Evolutionary conservation across 352 stramenopile genomes (phyloP).

Genomic region (Phytophthora aleatoria): DNA sequence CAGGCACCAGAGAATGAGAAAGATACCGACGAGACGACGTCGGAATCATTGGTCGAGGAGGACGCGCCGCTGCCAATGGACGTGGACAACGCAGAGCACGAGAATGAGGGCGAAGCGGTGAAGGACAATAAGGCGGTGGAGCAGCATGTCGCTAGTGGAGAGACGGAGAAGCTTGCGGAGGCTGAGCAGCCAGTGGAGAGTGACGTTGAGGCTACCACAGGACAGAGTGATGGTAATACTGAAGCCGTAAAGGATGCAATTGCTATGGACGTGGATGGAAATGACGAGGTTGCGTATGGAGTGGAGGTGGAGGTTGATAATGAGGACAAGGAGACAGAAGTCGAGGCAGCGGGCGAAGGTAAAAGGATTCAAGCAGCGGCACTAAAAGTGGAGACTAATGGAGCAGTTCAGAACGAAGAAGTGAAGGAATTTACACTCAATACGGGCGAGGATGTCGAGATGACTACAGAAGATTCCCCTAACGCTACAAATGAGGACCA

Average conservation of each 20-base stretch:
- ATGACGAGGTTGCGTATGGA: neutral
- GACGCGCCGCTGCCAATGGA: constrained; percentile 14
- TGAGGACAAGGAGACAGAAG: neutral
- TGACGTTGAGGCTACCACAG: neutral
- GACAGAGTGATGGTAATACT: neutral
- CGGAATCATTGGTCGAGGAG: constrained; percentile 1
- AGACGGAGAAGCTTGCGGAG: neutral
- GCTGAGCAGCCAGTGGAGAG: neutral
- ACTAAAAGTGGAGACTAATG: neutral
- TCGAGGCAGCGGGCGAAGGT: neutral
- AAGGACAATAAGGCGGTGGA: neutral
- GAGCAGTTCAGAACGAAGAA: neutral
- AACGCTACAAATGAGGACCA: neutral
- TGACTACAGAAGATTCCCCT: neutral
- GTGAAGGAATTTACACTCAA: neutral
- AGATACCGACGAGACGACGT: neutral
- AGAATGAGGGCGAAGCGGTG: neutral
- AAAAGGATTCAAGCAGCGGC: no score
- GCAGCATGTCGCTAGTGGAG: neutral
- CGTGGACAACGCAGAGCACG: constrained; percentile 4
- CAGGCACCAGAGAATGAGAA: constrained; percentile 5
- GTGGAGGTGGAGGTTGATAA: constrained; percentile 16
- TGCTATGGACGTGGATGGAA: constrained; percentile 2
- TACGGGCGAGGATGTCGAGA: constrained; percentile 11
- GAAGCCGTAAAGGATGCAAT: neutral